Evolutionary conservation across 2,329 filamentous ascomycete species (phyloP).

Genomic region (Didymella arachidicola): DNA sequence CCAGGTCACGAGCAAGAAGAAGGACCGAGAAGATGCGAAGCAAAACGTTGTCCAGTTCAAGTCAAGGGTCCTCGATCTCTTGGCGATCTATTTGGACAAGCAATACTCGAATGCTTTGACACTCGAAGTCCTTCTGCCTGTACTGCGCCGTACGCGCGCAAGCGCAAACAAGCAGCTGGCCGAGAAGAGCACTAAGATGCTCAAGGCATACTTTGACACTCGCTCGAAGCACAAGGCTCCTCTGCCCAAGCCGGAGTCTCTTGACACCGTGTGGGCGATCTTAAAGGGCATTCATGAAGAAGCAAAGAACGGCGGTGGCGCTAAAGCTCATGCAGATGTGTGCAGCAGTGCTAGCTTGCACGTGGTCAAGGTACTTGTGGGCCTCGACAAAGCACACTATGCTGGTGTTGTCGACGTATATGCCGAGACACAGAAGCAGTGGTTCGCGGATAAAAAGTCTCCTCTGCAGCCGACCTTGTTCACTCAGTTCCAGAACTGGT

Average conservation of each 20-base stretch:
- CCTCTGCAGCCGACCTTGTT: constrained; percentile 55
- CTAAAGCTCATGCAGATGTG: constrained; percentile 75
- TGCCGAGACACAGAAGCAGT: constrained; percentile 53
- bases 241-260: constrained; percentile 54
- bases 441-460: constrained; percentile 53
- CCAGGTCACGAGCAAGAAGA: constrained; percentile 72
- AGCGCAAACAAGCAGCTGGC: constrained; percentile 79
- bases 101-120: constrained; percentile 73
- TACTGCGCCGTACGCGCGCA: constrained; percentile 78
- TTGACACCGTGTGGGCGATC: constrained; percentile 61
- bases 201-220: constrained; percentile 75
- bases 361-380: constrained; percentile 68
- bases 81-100: constrained; percentile 84
- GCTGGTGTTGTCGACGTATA: constrained; percentile 53
- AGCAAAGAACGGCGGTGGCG: constrained; percentile 66
- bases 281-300: constrained; percentile 74
- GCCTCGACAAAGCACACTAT: constrained; percentile 53
- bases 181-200: constrained; percentile 74
- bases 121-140: constrained; percentile 74
- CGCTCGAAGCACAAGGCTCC: constrained; percentile 59
- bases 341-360: constrained; percentile 77
- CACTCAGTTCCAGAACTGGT: constrained; percentile 58
- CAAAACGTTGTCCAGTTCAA: constrained; percentile 94
- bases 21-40: constrained; percentile 85
- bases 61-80: constrained; percentile 85